These are phyloP conservation scores for Tuber brumale DNA, from an alignment of 495 filamentous ascomycete species.

Conservation along the genomic window DNA sequence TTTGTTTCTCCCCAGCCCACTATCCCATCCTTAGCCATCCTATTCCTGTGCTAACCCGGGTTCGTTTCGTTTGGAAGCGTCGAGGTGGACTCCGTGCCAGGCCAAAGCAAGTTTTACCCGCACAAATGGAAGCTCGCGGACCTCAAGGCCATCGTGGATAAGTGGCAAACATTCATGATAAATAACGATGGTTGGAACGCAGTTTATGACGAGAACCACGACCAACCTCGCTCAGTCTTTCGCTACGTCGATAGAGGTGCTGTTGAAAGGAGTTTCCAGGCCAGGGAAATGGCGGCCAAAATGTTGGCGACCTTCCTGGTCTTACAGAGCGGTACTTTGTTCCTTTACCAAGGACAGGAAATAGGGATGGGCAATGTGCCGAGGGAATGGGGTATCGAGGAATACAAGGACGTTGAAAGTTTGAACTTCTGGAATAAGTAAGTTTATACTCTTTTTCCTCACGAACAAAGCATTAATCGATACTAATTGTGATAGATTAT, in stretches of 20 bases:
- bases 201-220: constrained; percentile 68
- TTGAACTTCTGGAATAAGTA: constrained; percentile 57
- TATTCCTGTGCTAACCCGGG: background rate
- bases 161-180: constrained; percentile 64
- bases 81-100: constrained; percentile 9
- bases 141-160: constrained; percentile 55
- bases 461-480: background rate
- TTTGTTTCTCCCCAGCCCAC: background rate
- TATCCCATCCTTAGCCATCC: background rate
- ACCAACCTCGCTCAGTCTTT: constrained; percentile 59
- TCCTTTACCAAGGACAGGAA: constrained; percentile 72
- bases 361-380: constrained; percentile 70
- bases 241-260: constrained; percentile 47
- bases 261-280: constrained; percentile 47
- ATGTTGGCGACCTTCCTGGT: constrained; percentile 57
- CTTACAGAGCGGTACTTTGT: constrained; percentile 60
- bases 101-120: constrained; percentile 49
- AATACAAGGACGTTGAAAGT: constrained; percentile 68
- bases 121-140: constrained; percentile 52
- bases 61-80: background rate
- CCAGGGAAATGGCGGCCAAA: constrained; percentile 52
- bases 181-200: constrained; percentile 67
- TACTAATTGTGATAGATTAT: constrained; percentile 40
- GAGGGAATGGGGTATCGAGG: constrained; percentile 55
- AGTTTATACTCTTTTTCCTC: background rate